Evolutionary conservation across 208 protist genomes (phyloP).

Genomic region (Jaenimonas drosophilae): DNA sequence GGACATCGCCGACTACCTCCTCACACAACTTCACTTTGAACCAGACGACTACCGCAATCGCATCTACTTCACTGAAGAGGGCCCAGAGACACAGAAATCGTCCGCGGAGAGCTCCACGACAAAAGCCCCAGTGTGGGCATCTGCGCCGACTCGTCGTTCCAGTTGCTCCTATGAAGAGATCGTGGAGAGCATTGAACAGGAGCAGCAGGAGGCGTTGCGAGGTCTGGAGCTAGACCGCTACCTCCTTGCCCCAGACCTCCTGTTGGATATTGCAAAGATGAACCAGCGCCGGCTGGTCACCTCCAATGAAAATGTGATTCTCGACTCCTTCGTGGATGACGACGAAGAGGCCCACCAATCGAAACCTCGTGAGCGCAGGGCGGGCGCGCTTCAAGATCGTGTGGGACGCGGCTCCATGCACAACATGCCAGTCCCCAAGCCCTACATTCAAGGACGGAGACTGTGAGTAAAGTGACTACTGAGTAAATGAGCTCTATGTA

Average conservation of each 20-base stretch:
- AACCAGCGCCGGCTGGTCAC: conserved; percentile 68
- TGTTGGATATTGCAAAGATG: conserved; percentile 69
- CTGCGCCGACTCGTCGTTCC: neutral
- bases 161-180: conserved; percentile 15
- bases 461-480: too few species aligned
- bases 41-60: conserved; percentile 66
- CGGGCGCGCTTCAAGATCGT: conserved; percentile 27
- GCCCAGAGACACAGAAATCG: conserved; percentile 1
- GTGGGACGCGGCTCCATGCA: conserved; percentile 68
- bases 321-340: conserved; percentile 61
- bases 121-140: too few species aligned
- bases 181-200: conserved; percentile 37
- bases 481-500: too few species aligned
- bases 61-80: conserved; percentile 54
- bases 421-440: conserved; percentile 68
- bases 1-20: conserved; percentile 43
- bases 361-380: conserved; percentile 1
- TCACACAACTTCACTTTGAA: conserved; percentile 37
- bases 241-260: conserved; percentile 68
- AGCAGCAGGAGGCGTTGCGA: conserved; percentile 48
- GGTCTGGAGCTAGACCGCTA: conserved; percentile 75
- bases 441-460: conserved; percentile 62
- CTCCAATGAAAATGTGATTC: conserved; percentile 38
- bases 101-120: neutral
- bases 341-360: conserved; percentile 15